phyloP scores from a whole-genome alignment of 1,284 basidiomycete genomes.

The Leccinum discolor region DNA sequence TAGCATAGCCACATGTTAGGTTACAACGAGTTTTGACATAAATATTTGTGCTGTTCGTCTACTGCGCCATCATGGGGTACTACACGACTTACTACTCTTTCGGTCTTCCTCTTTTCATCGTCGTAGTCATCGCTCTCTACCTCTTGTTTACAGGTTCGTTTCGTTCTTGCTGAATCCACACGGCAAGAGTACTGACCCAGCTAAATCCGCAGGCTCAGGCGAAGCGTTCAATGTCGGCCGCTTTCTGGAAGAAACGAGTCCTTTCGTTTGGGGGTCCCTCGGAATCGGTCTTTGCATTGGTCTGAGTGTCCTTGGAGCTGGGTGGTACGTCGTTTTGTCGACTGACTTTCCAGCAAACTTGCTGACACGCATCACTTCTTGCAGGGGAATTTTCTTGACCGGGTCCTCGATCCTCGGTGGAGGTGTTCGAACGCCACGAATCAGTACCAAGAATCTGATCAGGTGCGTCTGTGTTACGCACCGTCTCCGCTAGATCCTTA shows the following conservation, averaged over 20 bases:
- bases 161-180: neutral
- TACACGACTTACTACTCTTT: conserved; percentile 58
- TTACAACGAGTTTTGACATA: conserved; percentile 3
- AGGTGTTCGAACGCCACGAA: conserved; percentile 92
- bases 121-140: conserved; percentile 75
- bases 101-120: conserved; percentile 67
- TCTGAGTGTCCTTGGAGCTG: conserved; percentile 91
- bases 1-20: conserved; percentile 17
- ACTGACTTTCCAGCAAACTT: neutral
- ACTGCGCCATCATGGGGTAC: conserved; percentile 40
- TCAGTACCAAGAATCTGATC: conserved; percentile 97
- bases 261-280: conserved; percentile 90
- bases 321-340: conserved; percentile 68
- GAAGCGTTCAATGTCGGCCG: conserved; percentile 91
- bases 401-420: conserved; percentile 95
- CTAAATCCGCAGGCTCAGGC: conserved; percentile 63
- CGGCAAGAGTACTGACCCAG: conserved; percentile 6
- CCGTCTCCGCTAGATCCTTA: neutral
- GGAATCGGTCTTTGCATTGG: conserved; percentile 96
- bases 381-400: conserved; percentile 97
- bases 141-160: conserved; percentile 81
- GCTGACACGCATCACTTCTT: conserved; percentile 5
- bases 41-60: conserved; percentile 19
- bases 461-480: conserved; percentile 52
- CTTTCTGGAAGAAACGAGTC: conserved; percentile 92